Evolutionary conservation across 2,329 filamentous ascomycete species (phyloP), one percentile per base, ranked within the genome.

Genomic region (Botrytis byssoidea): DNA sequence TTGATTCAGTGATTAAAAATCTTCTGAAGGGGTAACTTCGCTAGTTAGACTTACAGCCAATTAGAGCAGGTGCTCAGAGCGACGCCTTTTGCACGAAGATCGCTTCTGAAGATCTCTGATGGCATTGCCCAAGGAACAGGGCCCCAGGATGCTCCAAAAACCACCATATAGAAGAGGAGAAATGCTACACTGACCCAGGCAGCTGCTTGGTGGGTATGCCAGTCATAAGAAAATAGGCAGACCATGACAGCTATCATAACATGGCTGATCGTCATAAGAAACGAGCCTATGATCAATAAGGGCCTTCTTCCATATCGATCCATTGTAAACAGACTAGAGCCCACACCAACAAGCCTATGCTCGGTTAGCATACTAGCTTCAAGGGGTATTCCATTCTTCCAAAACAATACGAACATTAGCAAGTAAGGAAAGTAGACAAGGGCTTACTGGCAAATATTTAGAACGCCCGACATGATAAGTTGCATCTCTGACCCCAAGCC

Each of bases 41-140:
- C 12, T 10, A 29, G 7, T 44, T 18, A 2, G 9, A 73, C 71
- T 61, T 64, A 73, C 85, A 90, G 81, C 88, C 90, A 92, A 80
- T 89, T 90, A 9, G 85, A 87, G 75, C 85, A 88, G 0, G 89
- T 91, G 0, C 88, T 88, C 0, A 91, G 82, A 4, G 89, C 89
- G 0, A 91, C 89, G 55, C 90, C 90, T 79, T 91, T 92, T 6
- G 89, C 89, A 22, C 89, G 84, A 0, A 88, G 81, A 0, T 84
- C 85, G 0, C 85, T 86, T 0, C 88, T 88, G 60, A 91, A 91
- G n/a, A 93, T 88, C 48, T 93, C 88, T 61, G 85, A 83, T 2
- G 85, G 83, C 75, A 84, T 77, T 7, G 81, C 82, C 83, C 82
- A 83, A 7, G 81, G 74, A 29, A 74, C 59, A 46, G 72, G 74